Evolutionary conservation across 495 filamentous ascomycete species (phyloP).

Genomic region (Xylaria palmicola): DNA sequence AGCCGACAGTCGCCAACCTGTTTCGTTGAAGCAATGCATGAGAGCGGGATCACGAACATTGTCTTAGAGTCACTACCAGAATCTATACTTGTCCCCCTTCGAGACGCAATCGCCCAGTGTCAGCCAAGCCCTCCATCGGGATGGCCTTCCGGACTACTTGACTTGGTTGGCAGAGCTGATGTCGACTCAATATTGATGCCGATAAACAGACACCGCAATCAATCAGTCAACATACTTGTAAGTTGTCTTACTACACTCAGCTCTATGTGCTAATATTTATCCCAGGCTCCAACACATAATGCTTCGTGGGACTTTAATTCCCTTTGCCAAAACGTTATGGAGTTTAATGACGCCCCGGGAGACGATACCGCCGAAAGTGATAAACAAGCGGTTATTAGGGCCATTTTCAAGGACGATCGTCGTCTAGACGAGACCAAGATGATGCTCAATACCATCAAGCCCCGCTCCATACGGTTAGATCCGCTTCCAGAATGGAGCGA

Average conservation of each 20-base stretch:
- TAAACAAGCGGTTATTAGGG: conserved; percentile 71
- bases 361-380: conserved; percentile 65
- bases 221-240: conserved; percentile 35
- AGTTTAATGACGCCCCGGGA: conserved; percentile 35
- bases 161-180: conserved; percentile 80
- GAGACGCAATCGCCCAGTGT: conserved; percentile 79
- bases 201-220: conserved; percentile 32
- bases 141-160: conserved; percentile 69
- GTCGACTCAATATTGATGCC: conserved; percentile 64
- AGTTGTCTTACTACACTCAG: conserved; percentile 3
- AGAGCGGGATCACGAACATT: conserved; percentile 53
- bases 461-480: conserved; percentile 71
- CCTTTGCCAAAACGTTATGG: conserved; percentile 49
- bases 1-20: conserved; percentile 37
- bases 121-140: conserved; percentile 75
- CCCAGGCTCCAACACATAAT: conserved; percentile 58
- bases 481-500: conserved; percentile 80
- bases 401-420: conserved; percentile 88
- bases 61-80: conserved; percentile 82
- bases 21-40: conserved; percentile 61
- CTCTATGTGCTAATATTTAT: background rate
- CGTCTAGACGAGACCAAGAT: conserved; percentile 77
- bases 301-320: conserved; percentile 71
- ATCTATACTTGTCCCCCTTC: conserved; percentile 71
- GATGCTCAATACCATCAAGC: conserved; percentile 74